phyloP scores from a whole-genome alignment of 2,329 filamentous ascomycete species.

The Claviceps capensis region DNA sequence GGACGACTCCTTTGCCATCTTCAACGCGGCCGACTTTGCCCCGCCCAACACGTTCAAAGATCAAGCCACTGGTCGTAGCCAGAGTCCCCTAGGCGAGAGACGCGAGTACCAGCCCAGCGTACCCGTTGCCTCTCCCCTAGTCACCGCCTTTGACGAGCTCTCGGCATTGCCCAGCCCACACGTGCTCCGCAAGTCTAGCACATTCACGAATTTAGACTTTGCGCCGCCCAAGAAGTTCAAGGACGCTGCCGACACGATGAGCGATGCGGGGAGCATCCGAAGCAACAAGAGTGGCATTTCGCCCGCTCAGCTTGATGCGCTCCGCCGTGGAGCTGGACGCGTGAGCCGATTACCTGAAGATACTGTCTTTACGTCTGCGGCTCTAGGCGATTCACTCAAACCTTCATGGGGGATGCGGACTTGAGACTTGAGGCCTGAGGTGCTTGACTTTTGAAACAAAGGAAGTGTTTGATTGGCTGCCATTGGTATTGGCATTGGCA shows the following conservation, averaged over 20 bases:
- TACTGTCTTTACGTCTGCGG: conserved; percentile 62
- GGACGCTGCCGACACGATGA: conserved; percentile 41
- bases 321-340: conserved; percentile 73
- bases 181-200: conserved; percentile 59
- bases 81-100: conserved; percentile 50
- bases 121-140: conserved; percentile 63
- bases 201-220: conserved; percentile 70
- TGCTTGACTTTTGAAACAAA: no score
- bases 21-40: conserved; percentile 68
- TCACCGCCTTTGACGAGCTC: conserved; percentile 77
- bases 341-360: conserved; percentile 74
- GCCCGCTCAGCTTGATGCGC: conserved; percentile 50
- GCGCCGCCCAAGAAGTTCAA: conserved; percentile 64
- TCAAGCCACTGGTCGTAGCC: conserved; percentile 52
- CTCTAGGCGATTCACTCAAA: conserved; percentile 48
- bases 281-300: conserved; percentile 65
- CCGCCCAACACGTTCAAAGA: conserved; percentile 58
- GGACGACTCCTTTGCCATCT: conserved; percentile 63
- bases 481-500: no score
- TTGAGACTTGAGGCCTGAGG: conserved; percentile 11
- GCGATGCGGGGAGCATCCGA: conserved; percentile 51
- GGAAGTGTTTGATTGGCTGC: no score
- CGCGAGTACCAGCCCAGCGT: conserved; percentile 63
- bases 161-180: conserved; percentile 78
- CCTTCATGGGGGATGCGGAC: conserved; percentile 43